phyloP scores from a whole-genome alignment of 345 rosid species.

The Erysimum cheiranthoides region DNA sequence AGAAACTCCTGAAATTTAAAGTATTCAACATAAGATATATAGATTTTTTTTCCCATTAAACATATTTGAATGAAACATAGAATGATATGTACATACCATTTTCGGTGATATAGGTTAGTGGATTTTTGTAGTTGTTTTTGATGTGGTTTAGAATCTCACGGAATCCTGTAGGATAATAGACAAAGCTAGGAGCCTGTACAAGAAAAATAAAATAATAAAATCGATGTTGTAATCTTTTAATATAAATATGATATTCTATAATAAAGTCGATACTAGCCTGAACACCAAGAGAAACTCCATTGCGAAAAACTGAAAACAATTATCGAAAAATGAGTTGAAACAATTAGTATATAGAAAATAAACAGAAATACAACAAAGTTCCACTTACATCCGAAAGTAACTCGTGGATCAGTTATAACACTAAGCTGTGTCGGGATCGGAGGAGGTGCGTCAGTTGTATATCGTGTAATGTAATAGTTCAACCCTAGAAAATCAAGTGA shows the following conservation, averaged over 20 bases:
- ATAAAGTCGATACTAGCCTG: neutral
- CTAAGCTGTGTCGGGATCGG: neutral
- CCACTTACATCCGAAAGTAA: constrained; percentile 31
- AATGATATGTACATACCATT: constrained; percentile 23
- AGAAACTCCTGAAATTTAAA: constrained; percentile 28
- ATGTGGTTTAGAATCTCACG: constrained; percentile 33
- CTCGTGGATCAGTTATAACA: constrained; percentile 35
- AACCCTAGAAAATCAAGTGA: constrained; percentile 48
- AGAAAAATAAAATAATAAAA: neutral
- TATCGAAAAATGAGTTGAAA: neutral
- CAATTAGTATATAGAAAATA: neutral
- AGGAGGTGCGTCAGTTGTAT: constrained; percentile 35
- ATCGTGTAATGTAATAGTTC: constrained; percentile 45
- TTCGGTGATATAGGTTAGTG: constrained; percentile 44
- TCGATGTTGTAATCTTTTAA: neutral
- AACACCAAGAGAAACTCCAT: constrained; percentile 35
- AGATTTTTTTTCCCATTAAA: neutral
- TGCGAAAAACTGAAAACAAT: constrained; percentile 6
- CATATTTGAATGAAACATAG: neutral
- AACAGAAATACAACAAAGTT: neutral
- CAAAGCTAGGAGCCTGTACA: constrained; percentile 20
- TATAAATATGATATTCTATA: neutral
- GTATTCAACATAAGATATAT: neutral
- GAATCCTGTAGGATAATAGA: constrained; percentile 40
- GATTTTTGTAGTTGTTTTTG: constrained; percentile 33